These are phyloP conservation scores for Pseudogymnoascus sp. DNA, from an alignment of 2,329 filamentous ascomycete genomes.

Conservation along the genomic window DNA sequence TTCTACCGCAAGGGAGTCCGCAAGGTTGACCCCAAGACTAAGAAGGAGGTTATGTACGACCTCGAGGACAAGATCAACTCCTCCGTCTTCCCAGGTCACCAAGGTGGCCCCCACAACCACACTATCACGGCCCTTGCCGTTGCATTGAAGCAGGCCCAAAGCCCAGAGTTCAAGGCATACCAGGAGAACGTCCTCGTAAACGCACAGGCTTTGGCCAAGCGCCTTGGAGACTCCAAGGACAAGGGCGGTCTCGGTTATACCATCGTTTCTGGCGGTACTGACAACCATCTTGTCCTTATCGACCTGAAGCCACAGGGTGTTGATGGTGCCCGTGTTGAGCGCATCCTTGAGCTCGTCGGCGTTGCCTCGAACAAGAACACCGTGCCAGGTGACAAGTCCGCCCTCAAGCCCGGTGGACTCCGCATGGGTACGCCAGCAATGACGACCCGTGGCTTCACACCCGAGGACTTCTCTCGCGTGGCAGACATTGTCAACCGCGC, in stretches of 20 bases:
- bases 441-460: conserved; percentile 89
- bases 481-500: conserved; percentile 80
- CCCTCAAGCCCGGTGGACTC: conserved; percentile 85
- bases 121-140: conserved; percentile 95
- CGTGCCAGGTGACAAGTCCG: conserved; percentile 89
- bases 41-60: conserved; percentile 79
- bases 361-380: conserved; percentile 99
- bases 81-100: conserved; percentile 96
- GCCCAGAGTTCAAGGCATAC: conserved; percentile 85
- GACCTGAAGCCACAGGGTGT: conserved; percentile 85
- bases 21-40: conserved; percentile 63
- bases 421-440: conserved; percentile 95
- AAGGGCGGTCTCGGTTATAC: conserved; percentile 77
- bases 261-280: conserved; percentile 88
- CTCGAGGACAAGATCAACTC: conserved; percentile 90
- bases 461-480: conserved; percentile 80
- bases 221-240: conserved; percentile 60
- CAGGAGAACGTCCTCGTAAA: conserved; percentile 87
- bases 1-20: conserved; percentile 94
- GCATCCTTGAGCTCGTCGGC: conserved; percentile 83
- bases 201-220: conserved; percentile 74
- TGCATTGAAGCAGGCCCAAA: conserved; percentile 87
- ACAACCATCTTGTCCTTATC: conserved; percentile 91
- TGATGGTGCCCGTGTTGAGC: conserved; percentile 84
- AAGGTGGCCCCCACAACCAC: conserved; percentile 97